Evolutionary conservation across 2,329 filamentous ascomycete genomes (phyloP), one percentile per base, ranked within the genome.

Genomic region (Diaporthe batatas): DNA sequence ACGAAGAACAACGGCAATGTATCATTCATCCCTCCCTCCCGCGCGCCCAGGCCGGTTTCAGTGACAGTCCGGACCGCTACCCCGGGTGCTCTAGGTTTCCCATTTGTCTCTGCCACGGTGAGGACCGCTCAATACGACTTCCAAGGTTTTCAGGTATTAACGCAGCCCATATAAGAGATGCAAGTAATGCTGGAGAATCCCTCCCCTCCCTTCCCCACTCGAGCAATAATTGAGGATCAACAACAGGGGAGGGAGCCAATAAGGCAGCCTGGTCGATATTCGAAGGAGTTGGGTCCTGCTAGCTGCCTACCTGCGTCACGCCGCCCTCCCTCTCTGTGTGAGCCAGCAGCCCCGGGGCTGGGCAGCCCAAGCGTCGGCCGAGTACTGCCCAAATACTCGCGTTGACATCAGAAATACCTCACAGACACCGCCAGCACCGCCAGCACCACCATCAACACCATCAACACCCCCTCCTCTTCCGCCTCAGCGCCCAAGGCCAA

Each of bases 351-450:
- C 44, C 18, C 59, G 29, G 57, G 39, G 36, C 57, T 29, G 36
- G 57, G 36, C 34, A 18, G 53, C 29, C 29, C 36, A 55, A 34
- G 53, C 54, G 54, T 36, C 18, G 39, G 25, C 39, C 36, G n/a
- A n/a, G 44, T 67, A 67, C 62, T 53, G 47, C 47, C 47, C 62
- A 25, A 21, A 67, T 39, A 67, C 62, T 39, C n/a, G 10, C n/a
- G 14, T 39, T 29, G 62, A 67, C 62, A 53, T 67, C 21, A 39
- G 62, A 67, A 67, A 67, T 67, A 67, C 62, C 47, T 67, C 62
- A 39, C 25, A 11, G 44, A 6, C 44, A 11, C 21, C 5, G 34
- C 21, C 12, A 12, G 5, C 29, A 32, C 44, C 42, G 32, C 42
- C 42, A 8, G 11, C 29, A 11, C 11, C 25, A 29, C 32, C 44